Percentiles rank a stretch among this genome's conserved stretches.
These are phyloP conservation scores for carrot (Daucus carota) DNA, from an alignment of 129 eudicot genomes.

Conservation along the genomic window DNA sequence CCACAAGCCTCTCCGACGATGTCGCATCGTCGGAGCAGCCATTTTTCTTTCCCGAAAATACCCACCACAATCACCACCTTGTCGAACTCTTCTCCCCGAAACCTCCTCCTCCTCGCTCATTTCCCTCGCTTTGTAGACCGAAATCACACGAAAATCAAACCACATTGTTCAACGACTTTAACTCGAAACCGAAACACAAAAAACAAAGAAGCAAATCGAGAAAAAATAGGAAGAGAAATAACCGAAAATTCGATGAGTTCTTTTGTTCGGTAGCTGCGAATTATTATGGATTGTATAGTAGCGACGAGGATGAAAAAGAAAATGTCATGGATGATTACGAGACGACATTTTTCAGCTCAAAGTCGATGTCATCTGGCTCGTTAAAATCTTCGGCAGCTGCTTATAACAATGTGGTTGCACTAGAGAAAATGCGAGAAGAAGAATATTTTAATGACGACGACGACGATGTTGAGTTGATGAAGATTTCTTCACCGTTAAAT, in stretches of 20 bases:
- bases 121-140: constrained; percentile 22
- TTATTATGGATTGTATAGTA: constrained; percentile 43
- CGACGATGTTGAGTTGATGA: neutral
- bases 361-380: constrained; percentile 53
- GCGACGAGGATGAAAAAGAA: constrained; percentile 36
- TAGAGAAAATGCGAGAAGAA: neutral
- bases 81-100: constrained; percentile 55
- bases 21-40: constrained; percentile 34
- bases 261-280: constrained; percentile 28
- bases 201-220: constrained; percentile 21
- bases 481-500: constrained; percentile 19
- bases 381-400: constrained; percentile 29
- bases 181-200: constrained; percentile 14
- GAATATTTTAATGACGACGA: neutral
- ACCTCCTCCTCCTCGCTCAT: constrained; percentile 26
- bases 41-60: constrained; percentile 36
- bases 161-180: neutral
- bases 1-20: constrained; percentile 36
- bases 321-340: constrained; percentile 24
- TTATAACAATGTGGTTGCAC: neutral
- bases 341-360: constrained; percentile 61
- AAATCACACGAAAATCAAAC: constrained; percentile 11
- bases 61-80: constrained; percentile 43
- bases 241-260: constrained; percentile 10
- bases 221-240: constrained; percentile 11